Base-by-base conservation (phyloP, 2,329 filamentous ascomycete genomes). In the Aspergillus awamori region DNA sequence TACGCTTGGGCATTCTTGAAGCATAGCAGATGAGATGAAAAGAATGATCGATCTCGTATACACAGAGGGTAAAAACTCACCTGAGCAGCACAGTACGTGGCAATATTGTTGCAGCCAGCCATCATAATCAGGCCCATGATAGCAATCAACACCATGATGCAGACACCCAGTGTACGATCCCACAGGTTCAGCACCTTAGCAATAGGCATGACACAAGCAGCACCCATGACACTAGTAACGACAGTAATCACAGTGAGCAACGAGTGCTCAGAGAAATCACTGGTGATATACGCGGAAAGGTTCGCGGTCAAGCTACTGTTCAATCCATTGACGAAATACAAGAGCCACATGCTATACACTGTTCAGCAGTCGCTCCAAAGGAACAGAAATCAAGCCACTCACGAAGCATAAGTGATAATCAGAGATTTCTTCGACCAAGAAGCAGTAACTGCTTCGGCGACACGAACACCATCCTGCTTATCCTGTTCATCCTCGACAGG, bases 171-270 rank as follows among this genome's bases (percentile, higher is more conserved):
- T 1, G 85, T 80, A 28, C 87, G 84, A 30, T 86, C 87, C 81
- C 83, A 89, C 36, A 87, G 76, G 71, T 89, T 84, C 57, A 89
- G 76, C 13, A 87, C 76, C 72, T 88, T 89, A 57, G 86, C 86
- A 26, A 86, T 77, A 0, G 86, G 83, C n/a, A 89, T 79, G 68
- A 84, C 85, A 53, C 81, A 77, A 15, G 87, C 78, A 15, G 84
- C 87, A 28, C 80, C 80, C 57, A 88, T 83, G 45, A 86, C 76
- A 62, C 76, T 81, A 22, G 84, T 77, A 24, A 88, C 77, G 61
- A 88, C 81, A 47, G 74, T 73, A 11, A 84, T 85, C 13, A 84
- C 80, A 1, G 83, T 78, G 2, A 83, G 77, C 36, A 87, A 74
- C 0, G 84, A 85, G 68, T 87, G 85, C 2, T 76, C 70, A 28